Base-by-base conservation (phyloP, 2,329 filamentous ascomycete genomes). In the Colletotrichum acutatum region DNA sequence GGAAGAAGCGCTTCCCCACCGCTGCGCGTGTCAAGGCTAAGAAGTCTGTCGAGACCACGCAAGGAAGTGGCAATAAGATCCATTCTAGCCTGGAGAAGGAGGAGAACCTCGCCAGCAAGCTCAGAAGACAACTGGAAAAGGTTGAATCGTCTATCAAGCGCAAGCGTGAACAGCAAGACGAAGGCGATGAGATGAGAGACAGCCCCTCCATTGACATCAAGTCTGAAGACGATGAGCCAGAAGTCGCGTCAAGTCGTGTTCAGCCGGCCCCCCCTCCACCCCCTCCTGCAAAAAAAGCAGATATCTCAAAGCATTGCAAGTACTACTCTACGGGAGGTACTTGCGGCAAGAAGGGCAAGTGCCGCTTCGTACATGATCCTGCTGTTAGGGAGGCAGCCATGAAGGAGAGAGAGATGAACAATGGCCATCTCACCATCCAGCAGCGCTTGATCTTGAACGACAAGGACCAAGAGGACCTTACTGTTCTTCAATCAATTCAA, bases 1-100 rank as follows among this genome's bases (percentile, higher is more conserved):
- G 96, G 72, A 93, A 89, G 79, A 92, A 90, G 76, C 92, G 92
- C 64, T 98, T 90, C 80, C 96, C 96, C 2, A 98, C 95, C 2
- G 90, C 90, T 80, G 90, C 90, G 72, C 91, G 94, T 68, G 85
- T 91, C 74, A 88, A 90, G 74, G 90, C 90, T 75, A 94, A 89
- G 82, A 89, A 90, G 75, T 86, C 87, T 76, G 84, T 83, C 71
- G 82, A 83, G 77, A 78, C 83, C 77, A 61, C 72, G 37, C 46
- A 66, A 9, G 74, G 69, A 49, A 58, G 65, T 59, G 69, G 72
- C 59, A 66, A 75, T 56, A 75, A 75, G 63, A 68, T 69, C 46
- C 70, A 66, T 12, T 59, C 72, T 30, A 72, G 66, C 58, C 42
- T 75, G 24, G 86, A 88, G 68, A 90, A 92, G 79, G 91, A 93